Evolutionary conservation across 202 grass and related monocot species (phyloP).

Genomic region (Hordeum pubiflorum): DNA sequence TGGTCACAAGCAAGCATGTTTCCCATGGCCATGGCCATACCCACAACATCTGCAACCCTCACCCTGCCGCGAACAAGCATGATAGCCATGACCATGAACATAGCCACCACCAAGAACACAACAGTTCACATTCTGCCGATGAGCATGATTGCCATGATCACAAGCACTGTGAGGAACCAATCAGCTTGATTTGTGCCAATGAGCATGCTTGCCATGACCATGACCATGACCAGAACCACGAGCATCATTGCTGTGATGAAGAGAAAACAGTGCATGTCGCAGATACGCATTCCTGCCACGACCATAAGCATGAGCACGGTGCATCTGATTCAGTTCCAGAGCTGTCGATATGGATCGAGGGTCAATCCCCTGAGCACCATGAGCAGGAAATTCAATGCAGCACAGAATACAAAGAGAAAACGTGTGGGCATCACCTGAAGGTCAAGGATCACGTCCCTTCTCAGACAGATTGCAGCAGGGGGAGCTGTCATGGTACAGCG

Average conservation of each 20-base stretch:
- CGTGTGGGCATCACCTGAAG: conserved; percentile 11
- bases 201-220: conserved; percentile 36
- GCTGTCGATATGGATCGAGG: conserved; percentile 22
- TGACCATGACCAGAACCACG: conserved; percentile 27
- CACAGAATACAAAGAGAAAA: conserved; percentile 9
- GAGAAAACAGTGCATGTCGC: conserved; percentile 5
- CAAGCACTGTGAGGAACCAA: conserved; percentile 30
- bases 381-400: background rate
- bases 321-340: conserved; percentile 23
- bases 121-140: background rate
- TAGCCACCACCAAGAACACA: conserved; percentile 21
- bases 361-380: background rate
- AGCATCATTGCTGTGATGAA: conserved; percentile 38
- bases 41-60: conserved; percentile 7
- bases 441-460: background rate
- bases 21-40: conserved; percentile 29
- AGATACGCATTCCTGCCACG: conserved; percentile 31
- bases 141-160: conserved; percentile 25
- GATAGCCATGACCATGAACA: conserved; percentile 35
- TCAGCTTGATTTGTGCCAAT: background rate
- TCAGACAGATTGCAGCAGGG: background rate
- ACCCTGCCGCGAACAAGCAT: background rate
- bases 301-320: conserved; percentile 24
- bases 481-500: conserved; percentile 4
- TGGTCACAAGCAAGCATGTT: conserved; percentile 12